phyloP scores from a whole-genome alignment of 2,329 filamentous ascomycete genomes.

The Emmonsia crescens region DNA sequence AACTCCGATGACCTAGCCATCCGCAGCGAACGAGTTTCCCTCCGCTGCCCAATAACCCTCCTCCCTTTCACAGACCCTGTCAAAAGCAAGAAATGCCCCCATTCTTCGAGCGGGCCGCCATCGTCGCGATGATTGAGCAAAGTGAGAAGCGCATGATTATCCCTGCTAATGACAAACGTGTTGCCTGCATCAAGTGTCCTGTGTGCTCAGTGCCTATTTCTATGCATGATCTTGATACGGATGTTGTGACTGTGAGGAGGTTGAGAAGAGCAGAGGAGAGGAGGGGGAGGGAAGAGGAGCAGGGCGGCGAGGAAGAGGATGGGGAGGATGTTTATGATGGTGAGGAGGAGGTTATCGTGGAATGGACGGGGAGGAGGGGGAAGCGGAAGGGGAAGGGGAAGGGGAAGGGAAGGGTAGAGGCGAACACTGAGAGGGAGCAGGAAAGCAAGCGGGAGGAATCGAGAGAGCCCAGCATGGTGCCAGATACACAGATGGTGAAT shows the following conservation, averaged over 20 bases:
- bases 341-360: constrained; percentile 21
- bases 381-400: too few relatives aligned
- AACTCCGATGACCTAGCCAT: constrained; percentile 39
- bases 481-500: constrained; percentile 6
- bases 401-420: constrained; percentile 4
- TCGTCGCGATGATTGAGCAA: constrained; percentile 32
- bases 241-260: too few relatives aligned
- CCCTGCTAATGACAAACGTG: constrained; percentile 9
- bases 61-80: constrained; percentile 36
- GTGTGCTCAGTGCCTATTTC: constrained; percentile 32
- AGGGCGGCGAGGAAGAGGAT: constrained; percentile 21
- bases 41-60: constrained; percentile 40
- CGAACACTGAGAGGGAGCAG: constrained; percentile 1
- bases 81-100: constrained; percentile 39
- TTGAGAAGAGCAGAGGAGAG: constrained; percentile 19
- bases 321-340: constrained; percentile 19
- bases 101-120: constrained; percentile 40
- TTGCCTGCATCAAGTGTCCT: constrained; percentile 29
- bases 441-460: not conserved
- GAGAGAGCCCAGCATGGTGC: constrained; percentile 4
- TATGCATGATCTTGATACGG: constrained; percentile 27
- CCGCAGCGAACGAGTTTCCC: constrained; percentile 33
- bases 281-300: constrained; percentile 20
- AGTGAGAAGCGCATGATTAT: constrained; percentile 17
- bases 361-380: too few relatives aligned